Evolutionary conservation across 176 grass and related monocot species (phyloP), one percentile per base, ranked within the genome.

Genomic region (Thinopyrum elongatum): DNA sequence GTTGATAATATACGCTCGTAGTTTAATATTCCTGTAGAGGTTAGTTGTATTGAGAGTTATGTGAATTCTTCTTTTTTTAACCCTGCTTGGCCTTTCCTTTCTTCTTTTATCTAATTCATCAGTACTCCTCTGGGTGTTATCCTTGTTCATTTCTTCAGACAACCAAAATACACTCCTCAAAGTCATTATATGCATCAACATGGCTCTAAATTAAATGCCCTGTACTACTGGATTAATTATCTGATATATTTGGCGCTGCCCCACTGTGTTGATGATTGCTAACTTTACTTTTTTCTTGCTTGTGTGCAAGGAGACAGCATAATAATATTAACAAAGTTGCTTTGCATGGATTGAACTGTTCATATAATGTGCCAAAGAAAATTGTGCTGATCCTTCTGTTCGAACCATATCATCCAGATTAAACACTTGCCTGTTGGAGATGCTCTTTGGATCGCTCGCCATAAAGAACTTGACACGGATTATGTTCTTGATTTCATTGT

Each of bases 401-500:
- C 88, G 46, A 70, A 79, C 31, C 75, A 75, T 82, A 65, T 63
- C 34, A n/a, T 67, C 44, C 80, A 98, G 93, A 81, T 92, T 70
- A 95, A 85, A 79, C 80, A 74, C 17, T 89, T 98, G 64, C 93
- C 95, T 85, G 81, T 98, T 80, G 95, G 95, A 85, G 95, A 98
- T 86, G 89, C 89, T 73, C 88, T 98, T 85, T 98, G 93, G 93
- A 78, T 98, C 87, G 95, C 86, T 51, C 81, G 86, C 65, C 72
- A 81, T 88, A 95, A 69, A 82, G 30, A 85, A 33, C 26, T 76
- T 77, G 83, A 80, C 68, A 90, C 19, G 81, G 95, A 98, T 57
- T 95, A 95, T 88, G 91, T 98, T 49, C 93, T 98, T 87, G 95
- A 98, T 81, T 95, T 94, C 47, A 87, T 95, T 86, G 86, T 98